Evolutionary conservation across 176 grass and related monocot genomes (phyloP), one percentile per base, ranked within the genome.

Genomic region (Oryza brachyantha): DNA sequence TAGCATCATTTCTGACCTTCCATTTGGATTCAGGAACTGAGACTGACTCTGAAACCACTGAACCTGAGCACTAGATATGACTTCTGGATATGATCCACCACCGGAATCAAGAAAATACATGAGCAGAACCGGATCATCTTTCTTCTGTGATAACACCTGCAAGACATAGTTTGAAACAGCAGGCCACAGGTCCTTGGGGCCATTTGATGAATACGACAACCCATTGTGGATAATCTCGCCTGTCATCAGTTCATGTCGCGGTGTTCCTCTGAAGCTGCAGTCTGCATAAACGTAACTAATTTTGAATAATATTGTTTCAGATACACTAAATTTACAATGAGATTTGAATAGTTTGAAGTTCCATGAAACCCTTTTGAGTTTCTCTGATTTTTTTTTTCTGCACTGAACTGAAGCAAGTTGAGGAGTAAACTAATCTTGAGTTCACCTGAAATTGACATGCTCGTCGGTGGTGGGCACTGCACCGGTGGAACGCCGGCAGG

Each of bases 31-130:
- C 5, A 94, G 37, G 46, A 73, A 68, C 34, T 81, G 79, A 7
- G 89, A 82, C 36, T 88, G 85, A 5, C 13, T 61, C 0, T 66
- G 54, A 22, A 97, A 90, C 94, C 94, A 97, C 13, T 40, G 43
- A 19, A 81, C 76, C 79, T 97, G 91, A 39, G 89, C 79, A 82
- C 13, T 72, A 1, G 94, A 94, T 68, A 97, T 69, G 46, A 97
- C 65, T 61, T 97, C 82, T 24, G 87, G 87, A 64, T 90, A 97
- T 0, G 94, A 92, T 40, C 94, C 94, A 4, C 94, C 91, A 13
- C 94, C 94, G 0, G 94, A 97, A n/a, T 97, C 94, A 1, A 97
- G 86, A 57, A 97, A 92, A 29, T 97, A 97, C 63, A 97, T 69
- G 57, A 92, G 76, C 29, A 92, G 64, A 72, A 42, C 91, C 0